phyloP scores from a whole-genome alignment of 2,329 filamentous ascomycete species.

The Aspergillus ruber region DNA sequence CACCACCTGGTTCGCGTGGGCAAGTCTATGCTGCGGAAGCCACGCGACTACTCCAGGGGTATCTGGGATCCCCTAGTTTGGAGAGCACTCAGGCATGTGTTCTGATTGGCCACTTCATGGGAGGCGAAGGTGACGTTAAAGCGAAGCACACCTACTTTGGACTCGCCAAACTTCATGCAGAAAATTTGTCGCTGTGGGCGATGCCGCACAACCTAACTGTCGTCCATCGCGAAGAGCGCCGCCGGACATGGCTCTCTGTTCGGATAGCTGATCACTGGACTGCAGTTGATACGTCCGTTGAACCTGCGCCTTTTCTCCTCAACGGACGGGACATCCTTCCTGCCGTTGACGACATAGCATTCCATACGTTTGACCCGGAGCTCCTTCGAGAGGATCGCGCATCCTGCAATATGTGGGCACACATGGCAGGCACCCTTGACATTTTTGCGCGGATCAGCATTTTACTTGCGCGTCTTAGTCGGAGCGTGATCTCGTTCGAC shows the following conservation, averaged over 20 bases:
- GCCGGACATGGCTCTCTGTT: conserved; percentile 15
- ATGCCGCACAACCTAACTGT: not conserved
- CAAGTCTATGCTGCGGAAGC: conserved; percentile 9
- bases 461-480: conserved; percentile 11
- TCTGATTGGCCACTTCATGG: conserved; percentile 13
- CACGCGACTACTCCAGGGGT: conserved; percentile 7
- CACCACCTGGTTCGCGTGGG: conserved; percentile 11
- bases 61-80: conserved; percentile 10
- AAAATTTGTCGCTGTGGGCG: conserved; percentile 7
- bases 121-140: conserved; percentile 13
- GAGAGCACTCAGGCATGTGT: conserved; percentile 14
- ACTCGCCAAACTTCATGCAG: conserved; percentile 15
- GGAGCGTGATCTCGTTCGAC: conserved; percentile 8
- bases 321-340: conserved; percentile 2
- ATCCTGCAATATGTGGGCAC: conserved; percentile 15
- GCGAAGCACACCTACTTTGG: conserved; percentile 16
- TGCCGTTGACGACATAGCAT: conserved; percentile 15
- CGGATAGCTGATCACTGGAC: conserved; percentile 15
- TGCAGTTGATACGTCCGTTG: conserved; percentile 13
- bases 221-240: conserved; percentile 11
- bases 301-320: conserved; percentile 5
- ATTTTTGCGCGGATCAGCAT: conserved; percentile 13
- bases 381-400: conserved; percentile 1
- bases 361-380: conserved; percentile 7
- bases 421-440: conserved; percentile 13